A percentile compares a stretch with the other conserved stretches of the same genome.
Evolutionary conservation across 768 basidiomycete genomes (phyloP).

Genomic region (Termitomyces sp.): DNA sequence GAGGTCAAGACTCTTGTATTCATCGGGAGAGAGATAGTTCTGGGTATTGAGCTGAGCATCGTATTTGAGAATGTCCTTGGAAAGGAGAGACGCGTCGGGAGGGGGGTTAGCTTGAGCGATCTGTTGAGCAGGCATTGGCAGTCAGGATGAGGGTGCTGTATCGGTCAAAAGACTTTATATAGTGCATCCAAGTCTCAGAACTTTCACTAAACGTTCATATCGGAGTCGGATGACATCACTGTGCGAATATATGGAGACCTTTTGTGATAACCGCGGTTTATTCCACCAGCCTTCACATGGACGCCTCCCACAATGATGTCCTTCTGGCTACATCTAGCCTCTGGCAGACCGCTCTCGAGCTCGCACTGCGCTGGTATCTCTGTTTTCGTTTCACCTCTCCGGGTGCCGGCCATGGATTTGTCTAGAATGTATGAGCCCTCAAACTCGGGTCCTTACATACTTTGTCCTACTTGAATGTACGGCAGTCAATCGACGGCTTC

Average conservation of each 20-base stretch:
- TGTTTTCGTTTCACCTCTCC: not conserved
- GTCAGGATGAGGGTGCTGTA: not conserved
- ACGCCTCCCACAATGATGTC: not conserved
- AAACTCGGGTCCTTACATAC: not conserved
- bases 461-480: not conserved
- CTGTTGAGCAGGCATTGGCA: conserved; percentile 50
- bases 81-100: conserved; percentile 62
- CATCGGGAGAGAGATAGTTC: conserved; percentile 40
- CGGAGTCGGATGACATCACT: not conserved
- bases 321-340: not conserved
- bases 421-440: conserved; percentile 1
- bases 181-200: not conserved
- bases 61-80: conserved; percentile 47
- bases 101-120: conserved; percentile 62
- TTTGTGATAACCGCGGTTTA: no score
- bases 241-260: not conserved
- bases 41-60: conserved; percentile 42
- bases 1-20: conserved; percentile 43
- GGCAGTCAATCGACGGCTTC: not conserved
- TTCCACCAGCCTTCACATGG: not conserved
- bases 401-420: not conserved
- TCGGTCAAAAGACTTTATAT: not conserved
- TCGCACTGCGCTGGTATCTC: not conserved
- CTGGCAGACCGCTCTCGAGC: not conserved
- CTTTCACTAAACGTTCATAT: not conserved